Evolutionary conservation across 106 monocot species (phyloP), one percentile per base, ranked within the genome.

Genomic region (Acorus calamus): DNA sequence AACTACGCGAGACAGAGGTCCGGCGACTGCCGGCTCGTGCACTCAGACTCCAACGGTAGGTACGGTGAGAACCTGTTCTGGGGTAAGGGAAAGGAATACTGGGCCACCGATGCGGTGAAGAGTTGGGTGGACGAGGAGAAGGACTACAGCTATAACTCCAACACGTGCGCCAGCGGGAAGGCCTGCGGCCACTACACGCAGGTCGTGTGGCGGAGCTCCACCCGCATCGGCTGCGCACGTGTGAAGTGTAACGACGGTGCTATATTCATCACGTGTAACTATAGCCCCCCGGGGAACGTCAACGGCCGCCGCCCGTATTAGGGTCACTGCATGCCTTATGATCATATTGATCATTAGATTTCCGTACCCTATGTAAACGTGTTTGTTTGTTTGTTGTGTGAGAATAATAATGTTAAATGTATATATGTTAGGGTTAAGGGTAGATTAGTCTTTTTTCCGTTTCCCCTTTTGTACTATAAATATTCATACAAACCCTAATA

Each of bases 141-240:
- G 8, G 3, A 60, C 46, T 70, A 70, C 53, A 50, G 52, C 8
- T 60, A 44, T 46, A 70, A 61, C 65, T 42, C 28, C 42, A 60
- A 51, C 43, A 50, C 60, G n/a, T 44, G 47, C 14, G 8, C 57
- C 6, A 28, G 28, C 0, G 50, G 61, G n/a, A 59, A 28, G 61
- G 11, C 47, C 60, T 70, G 70, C 41, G 60, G 70, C 4, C 70
- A 70, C 44, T 70, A 61, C 66, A 67, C 66, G n/a, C 57, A 69
- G 68, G 59, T 69, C 6, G 58, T 69, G 12, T 69, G 68, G 68
- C 2, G 46, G 0, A 45, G 41, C 13, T 47, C 58, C 11, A 3
- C 49, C 58, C 47, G 13, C 10, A 44, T 67, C 3, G 66, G 66
- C 8, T 67, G 66, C n/a, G 66, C 66, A 8, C 66, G 66, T 12